Base-by-base conservation (phyloP, 169 alveolate genomes). In the Neospora caninum region DNA sequence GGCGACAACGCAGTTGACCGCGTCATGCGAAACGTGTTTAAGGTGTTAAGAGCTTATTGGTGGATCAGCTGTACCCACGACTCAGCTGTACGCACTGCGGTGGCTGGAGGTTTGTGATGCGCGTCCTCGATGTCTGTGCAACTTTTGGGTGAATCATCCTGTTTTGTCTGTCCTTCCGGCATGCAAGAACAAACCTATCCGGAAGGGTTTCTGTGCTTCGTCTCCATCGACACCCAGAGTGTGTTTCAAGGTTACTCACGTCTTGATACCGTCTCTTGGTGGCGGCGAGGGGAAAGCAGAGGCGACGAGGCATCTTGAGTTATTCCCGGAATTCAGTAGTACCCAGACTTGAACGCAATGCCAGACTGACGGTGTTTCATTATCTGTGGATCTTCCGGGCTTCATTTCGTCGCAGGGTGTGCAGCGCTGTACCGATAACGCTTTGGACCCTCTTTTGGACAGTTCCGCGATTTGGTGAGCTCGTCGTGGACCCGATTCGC, bases 381-480 rank as follows among this genome's bases (percentile, higher is more conserved):
- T 22, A 22, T 49, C 58, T 49, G 58, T 22, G 27, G 58, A 49
- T 22, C 58, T 0, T 49, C 58, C 58, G 9, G 58, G n/a, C 39
- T 0, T 42, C 89, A 16, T 86, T 67, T 41, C 38, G 43, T 38
- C 36, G 70, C 89, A 93, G 97, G 34, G 80, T 96, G 31, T 94
- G 95, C 89, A 39, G 96, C 88, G 87, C 92, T 42, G 70, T 93
- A 41, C 80, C 93, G 36, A 58, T 96, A 36, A 92, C 95, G 43
- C 45, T 96, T 39, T 96, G 97, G 97, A 93, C 96, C 39, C 34
- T 93, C 73, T 83, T 94, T 80, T 96, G 97, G 97, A 96, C 97
- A 0, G 41, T 93, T 34, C 97, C 97, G 9, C 94, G 92, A 58
- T 96, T 94, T 45, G 91, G 93, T n/a, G 94, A 89, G 80, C 94